Evolutionary conservation across 306 rosid genomes (phyloP), one percentile per base, ranked within the genome.

Genomic region (Dalbergia cultrata): DNA sequence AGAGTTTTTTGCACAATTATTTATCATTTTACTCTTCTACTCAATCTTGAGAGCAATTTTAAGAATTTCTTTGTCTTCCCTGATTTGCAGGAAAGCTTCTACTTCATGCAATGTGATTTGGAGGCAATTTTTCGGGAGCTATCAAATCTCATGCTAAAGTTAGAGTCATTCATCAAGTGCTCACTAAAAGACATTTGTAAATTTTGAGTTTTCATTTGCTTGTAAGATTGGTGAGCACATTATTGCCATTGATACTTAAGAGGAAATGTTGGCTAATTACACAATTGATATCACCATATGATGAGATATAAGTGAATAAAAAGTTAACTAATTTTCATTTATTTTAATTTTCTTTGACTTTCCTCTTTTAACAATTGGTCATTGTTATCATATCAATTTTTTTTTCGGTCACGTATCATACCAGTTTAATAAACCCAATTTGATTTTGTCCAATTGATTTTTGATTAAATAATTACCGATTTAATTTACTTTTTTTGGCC

Each of bases 151-250:
- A 17, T 35, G 72, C 81, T 18, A 16, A 5, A 47, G 67, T 35
- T 80, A 53, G 72, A 59, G 12, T 49, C 41, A 47, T 50, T 14
- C 33, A 67, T 74, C n/a, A 13, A 59, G 65, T 74, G 80, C 76
- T 75, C 80, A 35, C 80, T 57, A 6, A 19, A 74, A 58, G 76
- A 58, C 72, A 34, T 81, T 10, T 75, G 81, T 67, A 75, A 31
- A 81, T 26, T 26, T 47, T 10, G 74, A 74, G 80, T 44, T 33
- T 6, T 62, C 5, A 16, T 57, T 52, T 64, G 31, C n/a, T n/a
- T n/a, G n/a, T n/a, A n/a, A n/a, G n/a, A n/a, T n/a, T n/a, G n/a
- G n/a, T n/a, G n/a, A n/a, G n/a, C n/a, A n/a, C n/a, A n/a, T n/a
- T n/a, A n/a, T n/a, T n/a, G n/a, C n/a, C n/a, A n/a, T n/a, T n/a